phyloP scores from a whole-genome alignment of 2,329 filamentous ascomycete species.

The Ascochyta clinopodiicola region DNA sequence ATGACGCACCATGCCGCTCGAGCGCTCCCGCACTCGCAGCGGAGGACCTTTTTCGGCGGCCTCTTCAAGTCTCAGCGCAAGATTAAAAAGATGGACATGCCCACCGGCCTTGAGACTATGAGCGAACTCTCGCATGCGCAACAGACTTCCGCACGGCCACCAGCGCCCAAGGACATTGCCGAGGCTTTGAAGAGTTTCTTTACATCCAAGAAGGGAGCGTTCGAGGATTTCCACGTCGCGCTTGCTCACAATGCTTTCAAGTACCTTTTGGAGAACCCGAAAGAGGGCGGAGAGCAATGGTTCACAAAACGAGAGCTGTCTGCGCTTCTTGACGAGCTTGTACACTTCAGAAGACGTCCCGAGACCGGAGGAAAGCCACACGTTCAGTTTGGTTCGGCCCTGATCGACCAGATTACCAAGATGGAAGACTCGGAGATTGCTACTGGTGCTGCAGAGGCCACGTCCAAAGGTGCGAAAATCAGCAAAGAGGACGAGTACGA shows the following conservation, averaged over 20 bases:
- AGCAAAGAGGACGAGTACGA: constrained; percentile 10
- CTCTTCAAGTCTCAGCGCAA: constrained; percentile 67
- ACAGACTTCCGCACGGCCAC: constrained; percentile 69
- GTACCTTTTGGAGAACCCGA: constrained; percentile 58
- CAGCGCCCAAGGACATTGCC: constrained; percentile 66
- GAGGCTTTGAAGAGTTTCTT: constrained; percentile 56
- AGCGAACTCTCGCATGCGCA: constrained; percentile 70
- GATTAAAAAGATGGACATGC: constrained; percentile 67
- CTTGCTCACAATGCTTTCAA: constrained; percentile 65
- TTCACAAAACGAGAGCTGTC: constrained; percentile 34
- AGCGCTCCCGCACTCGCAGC: constrained; percentile 41
- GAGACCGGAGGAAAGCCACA: constrained; percentile 49
- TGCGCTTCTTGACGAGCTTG: constrained; percentile 18
- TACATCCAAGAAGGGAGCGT: constrained; percentile 26
- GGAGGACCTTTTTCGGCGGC: constrained; percentile 68
- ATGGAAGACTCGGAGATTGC: constrained; percentile 1
- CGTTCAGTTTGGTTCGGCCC: constrained; percentile 50
- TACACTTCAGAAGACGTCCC: constrained; percentile 34
- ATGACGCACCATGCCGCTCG: constrained; percentile 29
- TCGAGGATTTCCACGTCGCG: constrained; percentile 56
- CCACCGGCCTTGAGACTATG: constrained; percentile 75
- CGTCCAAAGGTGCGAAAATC: neutral
- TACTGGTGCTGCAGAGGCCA: neutral
- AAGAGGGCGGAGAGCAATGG: constrained; percentile 38
- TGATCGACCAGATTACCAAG: constrained; percentile 26